Percentiles rank a stretch among this genome's conserved stretches.
These are phyloP conservation scores for Barbarea vulgaris DNA, from an alignment of 345 rosid genomes.

Conservation along the genomic window DNA sequence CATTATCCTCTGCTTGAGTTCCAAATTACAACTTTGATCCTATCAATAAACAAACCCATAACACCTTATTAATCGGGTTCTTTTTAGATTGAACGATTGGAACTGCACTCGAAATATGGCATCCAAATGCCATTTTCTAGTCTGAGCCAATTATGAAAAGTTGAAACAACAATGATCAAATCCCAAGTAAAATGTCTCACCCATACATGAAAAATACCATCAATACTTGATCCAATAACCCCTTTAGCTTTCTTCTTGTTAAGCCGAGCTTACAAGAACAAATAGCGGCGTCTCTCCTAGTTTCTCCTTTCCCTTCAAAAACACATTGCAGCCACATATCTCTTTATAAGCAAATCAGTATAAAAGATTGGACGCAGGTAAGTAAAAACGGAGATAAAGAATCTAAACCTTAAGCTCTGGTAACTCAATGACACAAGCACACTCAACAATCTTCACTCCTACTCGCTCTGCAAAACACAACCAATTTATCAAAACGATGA, in stretches of 20 bases:
- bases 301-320: conserved; percentile 73
- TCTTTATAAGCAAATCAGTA: neutral
- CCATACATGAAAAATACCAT: conserved; percentile 20
- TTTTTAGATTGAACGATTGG: neutral
- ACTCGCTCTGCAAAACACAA: conserved; percentile 73
- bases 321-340: conserved; percentile 10
- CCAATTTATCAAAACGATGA: neutral
- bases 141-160: conserved; percentile 27
- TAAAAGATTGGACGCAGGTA: neutral
- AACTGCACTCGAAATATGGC: conserved; percentile 17
- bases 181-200: conserved; percentile 21
- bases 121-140: conserved; percentile 21
- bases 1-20: neutral
- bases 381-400: neutral
- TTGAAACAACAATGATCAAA: conserved; percentile 30
- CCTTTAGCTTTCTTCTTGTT: conserved; percentile 14
- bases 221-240: conserved; percentile 15
- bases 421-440: conserved; percentile 95
- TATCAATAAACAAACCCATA: neutral
- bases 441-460: conserved; percentile 84
- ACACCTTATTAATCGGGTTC: neutral
- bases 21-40: neutral
- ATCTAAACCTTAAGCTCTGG: conserved; percentile 68
- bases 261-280: conserved; percentile 64
- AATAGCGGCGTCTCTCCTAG: conserved; percentile 77